phyloP scores from a whole-genome alignment of 1,139 yeast species.

The Cylindricascospora bacillispora region DNA sequence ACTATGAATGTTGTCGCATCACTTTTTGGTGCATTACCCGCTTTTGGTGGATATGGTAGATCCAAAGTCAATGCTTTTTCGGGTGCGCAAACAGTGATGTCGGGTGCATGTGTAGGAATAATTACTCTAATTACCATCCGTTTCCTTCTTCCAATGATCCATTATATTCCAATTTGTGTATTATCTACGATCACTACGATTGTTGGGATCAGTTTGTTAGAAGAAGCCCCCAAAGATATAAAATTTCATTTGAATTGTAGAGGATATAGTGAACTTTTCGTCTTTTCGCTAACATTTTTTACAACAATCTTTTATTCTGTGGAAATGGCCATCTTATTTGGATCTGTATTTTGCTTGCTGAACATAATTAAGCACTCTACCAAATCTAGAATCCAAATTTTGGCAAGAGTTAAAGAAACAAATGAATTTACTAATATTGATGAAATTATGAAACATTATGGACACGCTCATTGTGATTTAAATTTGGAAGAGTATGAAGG shows the following conservation, averaged over 20 bases:
- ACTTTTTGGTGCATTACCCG: constrained; percentile 65
- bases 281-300: constrained; percentile 58
- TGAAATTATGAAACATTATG: constrained; percentile 15
- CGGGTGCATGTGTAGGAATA: constrained; percentile 71
- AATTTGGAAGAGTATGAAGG: constrained; percentile 66
- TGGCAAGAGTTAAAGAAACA: constrained; percentile 73
- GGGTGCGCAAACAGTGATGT: constrained; percentile 74
- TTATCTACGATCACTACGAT: constrained; percentile 70
- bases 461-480: constrained; percentile 9
- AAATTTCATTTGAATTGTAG: constrained; percentile 57
- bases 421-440: constrained; percentile 72
- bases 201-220: constrained; percentile 67
- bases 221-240: constrained; percentile 78
- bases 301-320: constrained; percentile 74
- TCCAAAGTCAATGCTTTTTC: constrained; percentile 78
- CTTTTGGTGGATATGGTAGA: constrained; percentile 95
- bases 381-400: constrained; percentile 75
- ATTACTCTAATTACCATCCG: constrained; percentile 55
- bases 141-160: constrained; percentile 50
- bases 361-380: constrained; percentile 80
- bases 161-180: constrained; percentile 69
- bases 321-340: constrained; percentile 81
- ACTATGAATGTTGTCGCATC: constrained; percentile 56
- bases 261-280: constrained; percentile 67
- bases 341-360: constrained; percentile 66